A percentile compares a stretch with the other conserved stretches of the same genome.
Conservation (phyloP, 2,329 filamentous ascomycete species). For the Scorias spongiosa region DNA sequence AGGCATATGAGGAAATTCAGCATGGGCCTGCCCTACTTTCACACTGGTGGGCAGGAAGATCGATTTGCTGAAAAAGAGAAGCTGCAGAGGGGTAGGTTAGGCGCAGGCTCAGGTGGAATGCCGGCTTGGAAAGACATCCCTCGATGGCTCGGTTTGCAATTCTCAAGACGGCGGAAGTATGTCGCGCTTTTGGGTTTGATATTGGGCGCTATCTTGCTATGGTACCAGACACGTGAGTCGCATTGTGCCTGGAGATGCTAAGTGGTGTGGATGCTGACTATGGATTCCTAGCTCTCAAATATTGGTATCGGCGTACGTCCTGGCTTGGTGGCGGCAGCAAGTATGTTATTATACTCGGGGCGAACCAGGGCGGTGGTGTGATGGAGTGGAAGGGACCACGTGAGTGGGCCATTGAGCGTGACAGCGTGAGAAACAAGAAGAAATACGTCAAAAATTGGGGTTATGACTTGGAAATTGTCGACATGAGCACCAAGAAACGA, state of each 20-base stretch:
- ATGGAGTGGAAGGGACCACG: constrained; percentile 98
- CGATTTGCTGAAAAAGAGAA: constrained; percentile 66
- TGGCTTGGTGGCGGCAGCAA: constrained; percentile 74
- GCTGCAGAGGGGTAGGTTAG: constrained; percentile 33
- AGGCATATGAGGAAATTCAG: constrained; percentile 71
- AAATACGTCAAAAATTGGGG: constrained; percentile 79
- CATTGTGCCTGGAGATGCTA: not conserved
- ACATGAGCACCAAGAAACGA: constrained; percentile 97
- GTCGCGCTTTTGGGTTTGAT: constrained; percentile 12
- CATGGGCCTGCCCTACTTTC: constrained; percentile 61
- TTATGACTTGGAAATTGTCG: constrained; percentile 88
- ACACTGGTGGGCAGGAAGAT: constrained; percentile 29
- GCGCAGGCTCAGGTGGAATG: not conserved
- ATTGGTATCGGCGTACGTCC: constrained; percentile 53
- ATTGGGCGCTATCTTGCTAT: constrained; percentile 10
- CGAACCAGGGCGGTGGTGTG: constrained; percentile 88
- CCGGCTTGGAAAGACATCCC: constrained; percentile 8
- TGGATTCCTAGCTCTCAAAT: constrained; percentile 34
- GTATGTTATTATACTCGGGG: constrained; percentile 81
- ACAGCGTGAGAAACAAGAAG: constrained; percentile 90
- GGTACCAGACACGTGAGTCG: constrained; percentile 13
- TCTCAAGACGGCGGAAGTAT: constrained; percentile 16
- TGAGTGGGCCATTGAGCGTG: constrained; percentile 95
- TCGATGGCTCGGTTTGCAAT: constrained; percentile 11
- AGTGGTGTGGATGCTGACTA: constrained; percentile 1